Base-by-base conservation (phyloP, 306 rosid species). In the Sicyos edulis region DNA sequence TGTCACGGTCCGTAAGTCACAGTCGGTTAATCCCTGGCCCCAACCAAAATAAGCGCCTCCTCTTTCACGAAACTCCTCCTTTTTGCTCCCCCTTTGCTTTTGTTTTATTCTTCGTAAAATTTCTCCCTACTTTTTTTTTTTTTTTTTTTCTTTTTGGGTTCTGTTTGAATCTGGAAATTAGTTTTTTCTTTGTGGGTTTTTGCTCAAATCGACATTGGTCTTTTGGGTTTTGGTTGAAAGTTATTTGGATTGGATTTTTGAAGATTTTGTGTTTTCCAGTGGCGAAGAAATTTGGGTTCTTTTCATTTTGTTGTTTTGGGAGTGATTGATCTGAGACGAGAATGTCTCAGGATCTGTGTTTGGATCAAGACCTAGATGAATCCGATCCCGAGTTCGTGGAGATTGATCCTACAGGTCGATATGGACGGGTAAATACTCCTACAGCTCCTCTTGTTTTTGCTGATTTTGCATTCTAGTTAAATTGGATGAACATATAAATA, bases 381-480 rank as follows among this genome's bases (percentile, higher is more conserved):
- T 74, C 88, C 6, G 96, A 87, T 71, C 13, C 55, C 53, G 95
- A 86, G 80, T 95, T 95, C 71, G 91, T 80, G 21, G 97, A 95
- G 87, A 71, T 89, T 80, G 99, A 95, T 86, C 97, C 97, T 15
- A 80, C 88, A 4, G 79, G 89, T 79, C 89, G 99, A 47, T 95
- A 89, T 58, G 97, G 99, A 74, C 96, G 99, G 92, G 97, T 90
- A 65, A 32, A 90, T 86, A n/a, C n/a, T n/a, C n/a, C n/a, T n/a
- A n/a, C n/a, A 34, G 40, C 45, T 71, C 51, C 1, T 34, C 3
- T 34, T 3, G 6, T 37, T 37, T 37, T 13, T 32, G 68, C 16
- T 13, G 12, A 21, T 20, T 21, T 21, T 63, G 34, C 4, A 19
- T 62, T 8, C 21, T 51, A 37, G 8, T 32, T 32, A 32, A 32